A percentile compares a stretch with the other conserved stretches of the same genome.
Conservation (phyloP, 352 stramenopile genomes). For the Globisporangium rhizosaccharum region DNA sequence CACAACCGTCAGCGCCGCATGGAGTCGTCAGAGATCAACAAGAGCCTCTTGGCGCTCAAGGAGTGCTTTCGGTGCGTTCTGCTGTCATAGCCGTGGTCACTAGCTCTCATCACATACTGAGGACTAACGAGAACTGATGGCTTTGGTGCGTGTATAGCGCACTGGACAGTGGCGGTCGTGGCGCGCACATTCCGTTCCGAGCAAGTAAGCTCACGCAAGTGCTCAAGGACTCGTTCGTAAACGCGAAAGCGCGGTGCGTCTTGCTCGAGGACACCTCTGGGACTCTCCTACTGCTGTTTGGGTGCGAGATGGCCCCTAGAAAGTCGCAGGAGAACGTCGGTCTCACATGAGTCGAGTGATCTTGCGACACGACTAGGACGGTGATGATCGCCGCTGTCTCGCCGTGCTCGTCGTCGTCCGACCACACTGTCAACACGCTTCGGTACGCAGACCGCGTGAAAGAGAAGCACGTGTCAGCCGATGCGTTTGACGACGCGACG, state of each 20-base stretch:
- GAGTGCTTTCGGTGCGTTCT: conserved; percentile 90
- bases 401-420: conserved; percentile 89
- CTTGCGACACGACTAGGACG: conserved; percentile 40
- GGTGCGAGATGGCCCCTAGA: background rate
- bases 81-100: background rate
- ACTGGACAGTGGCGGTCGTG: conserved; percentile 86
- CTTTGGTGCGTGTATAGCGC: conserved; percentile 33
- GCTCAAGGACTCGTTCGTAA: conserved; percentile 97
- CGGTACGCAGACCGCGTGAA: conserved; percentile 97
- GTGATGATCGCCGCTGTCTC: conserved; percentile 97
- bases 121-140: background rate
- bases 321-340: too few relatives aligned
- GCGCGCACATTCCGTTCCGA: conserved; percentile 93
- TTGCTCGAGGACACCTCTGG: too few relatives aligned
- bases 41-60: conserved; percentile 94
- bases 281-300: background rate
- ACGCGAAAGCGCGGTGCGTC: conserved; percentile 67
- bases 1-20: conserved; percentile 90
- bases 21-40: conserved; percentile 98
- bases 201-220: conserved; percentile 97
- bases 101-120: background rate
- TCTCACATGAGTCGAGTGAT: background rate
- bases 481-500: conserved; percentile 48
- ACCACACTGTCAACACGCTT: conserved; percentile 97
- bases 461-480: conserved; percentile 85